Evolutionary conservation across 2,329 filamentous ascomycete genomes (phyloP).

Genomic region (Teratosphaeria epicoccoides): DNA sequence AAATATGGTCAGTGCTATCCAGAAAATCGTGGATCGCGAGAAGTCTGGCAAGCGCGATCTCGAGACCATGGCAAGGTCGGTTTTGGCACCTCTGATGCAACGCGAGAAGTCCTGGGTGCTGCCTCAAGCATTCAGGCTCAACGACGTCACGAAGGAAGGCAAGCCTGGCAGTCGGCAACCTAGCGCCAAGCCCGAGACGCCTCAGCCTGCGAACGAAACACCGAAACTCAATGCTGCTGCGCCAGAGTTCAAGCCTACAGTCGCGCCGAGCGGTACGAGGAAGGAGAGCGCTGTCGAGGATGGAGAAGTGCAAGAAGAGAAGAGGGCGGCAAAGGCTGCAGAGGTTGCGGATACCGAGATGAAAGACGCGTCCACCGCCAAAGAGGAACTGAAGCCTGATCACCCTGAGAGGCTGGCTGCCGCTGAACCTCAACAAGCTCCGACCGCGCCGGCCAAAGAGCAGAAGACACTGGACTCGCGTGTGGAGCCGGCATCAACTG

Average conservation of each 20-base stretch:
- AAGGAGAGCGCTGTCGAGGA: conserved; percentile 45
- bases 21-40: conserved; percentile 41
- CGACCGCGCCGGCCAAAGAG: conserved; percentile 1
- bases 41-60: conserved; percentile 60
- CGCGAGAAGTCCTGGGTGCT: conserved; percentile 60
- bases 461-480: neutral
- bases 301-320: conserved; percentile 59
- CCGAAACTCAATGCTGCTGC: conserved; percentile 45
- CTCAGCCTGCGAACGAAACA: conserved; percentile 32
- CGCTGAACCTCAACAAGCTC: neutral
- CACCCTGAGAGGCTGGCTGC: neutral
- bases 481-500: conserved; percentile 2
- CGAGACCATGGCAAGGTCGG: conserved; percentile 60
- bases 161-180: conserved; percentile 19
- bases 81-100: conserved; percentile 59
- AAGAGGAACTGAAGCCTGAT: neutral
- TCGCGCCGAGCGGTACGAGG: conserved; percentile 32
- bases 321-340: conserved; percentile 16
- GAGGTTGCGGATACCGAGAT: conserved; percentile 17
- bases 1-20: conserved; percentile 55
- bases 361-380: conserved; percentile 12
- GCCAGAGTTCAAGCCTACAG: conserved; percentile 51
- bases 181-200: conserved; percentile 28
- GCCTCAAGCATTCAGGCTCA: conserved; percentile 56
- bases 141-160: conserved; percentile 18